Base-by-base conservation (phyloP, 306 rosid genomes). In the Dicorynia guianensis region DNA sequence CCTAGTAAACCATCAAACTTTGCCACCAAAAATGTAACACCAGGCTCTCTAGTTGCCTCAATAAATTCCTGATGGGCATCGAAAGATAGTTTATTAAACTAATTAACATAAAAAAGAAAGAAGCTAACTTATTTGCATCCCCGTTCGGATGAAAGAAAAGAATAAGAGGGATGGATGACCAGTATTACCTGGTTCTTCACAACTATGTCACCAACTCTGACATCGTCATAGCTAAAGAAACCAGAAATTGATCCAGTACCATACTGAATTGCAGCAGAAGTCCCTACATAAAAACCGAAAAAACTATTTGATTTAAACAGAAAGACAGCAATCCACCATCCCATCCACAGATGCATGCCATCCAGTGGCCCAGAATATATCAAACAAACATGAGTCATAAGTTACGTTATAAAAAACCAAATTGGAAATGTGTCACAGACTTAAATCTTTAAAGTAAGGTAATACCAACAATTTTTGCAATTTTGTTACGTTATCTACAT, bases 1-100 rank as follows among this genome's bases (percentile, higher is more conserved):
- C 99, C 99, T 20, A 95, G 71, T 49, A 95, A 46, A 52, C 99
- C 99, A 85, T 95, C 99, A 56, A 92, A 95, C 86, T 89, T 92
- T 52, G 92, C 96, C 7, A 85, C 61, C 74, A 89, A 47, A 83
- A 95, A 95, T 49, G 91, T 83, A 56, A 79, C 36, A 68, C 97
- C 85, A 57, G 92, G 96, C 81, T 86, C 89, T 40, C 72, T 83
- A 71, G 97, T 92, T 75, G 97, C 89, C 80, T 95, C 99, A 68
- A 95, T 95, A 77, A 95, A 87, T 42, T 81, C 88, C 99, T 95
- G 83, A 80, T n/a, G 73, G 66, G 55, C 68, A 73, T 75, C 18
- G 56, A 39, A 48, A 50, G 43, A 11, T 4, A 50, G 2, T 75
- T 7, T 64, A 69, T 57, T 52, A 34, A 25, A 80, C 40, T 20